phyloP scores from a whole-genome alignment of 768 basidiomycete species.

The Cantharellus anzutake region DNA sequence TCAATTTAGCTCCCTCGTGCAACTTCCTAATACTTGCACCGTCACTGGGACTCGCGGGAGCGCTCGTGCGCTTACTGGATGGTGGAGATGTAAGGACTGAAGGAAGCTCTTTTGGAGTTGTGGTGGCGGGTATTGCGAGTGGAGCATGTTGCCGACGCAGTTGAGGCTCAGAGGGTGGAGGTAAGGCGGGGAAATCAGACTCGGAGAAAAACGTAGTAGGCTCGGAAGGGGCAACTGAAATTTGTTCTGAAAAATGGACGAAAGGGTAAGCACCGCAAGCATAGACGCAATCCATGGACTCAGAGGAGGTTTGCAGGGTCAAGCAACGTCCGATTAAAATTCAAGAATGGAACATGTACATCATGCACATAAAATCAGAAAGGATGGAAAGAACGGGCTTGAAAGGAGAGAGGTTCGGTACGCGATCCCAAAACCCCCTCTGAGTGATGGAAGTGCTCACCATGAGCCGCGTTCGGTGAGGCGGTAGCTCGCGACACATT shows the following conservation, averaged over 20 bases:
- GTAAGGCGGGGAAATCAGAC: conserved; percentile 61
- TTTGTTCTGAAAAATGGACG: not conserved
- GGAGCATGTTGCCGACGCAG: not conserved
- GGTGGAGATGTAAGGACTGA: not conserved
- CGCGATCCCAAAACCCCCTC: conserved; percentile 58
- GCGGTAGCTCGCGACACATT: not conserved
- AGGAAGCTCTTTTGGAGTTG: not conserved
- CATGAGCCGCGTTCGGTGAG: conserved; percentile 22
- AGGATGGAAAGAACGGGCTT: conserved; percentile 65
- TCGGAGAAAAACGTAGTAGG: conserved; percentile 24
- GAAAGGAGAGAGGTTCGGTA: conserved; percentile 64
- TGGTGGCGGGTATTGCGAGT: not conserved
- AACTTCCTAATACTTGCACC: not conserved
- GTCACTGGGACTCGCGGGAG: not conserved
- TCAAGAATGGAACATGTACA: conserved; percentile 13
- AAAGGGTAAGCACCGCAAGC: too few species aligned
- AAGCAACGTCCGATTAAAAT: conserved; percentile 18
- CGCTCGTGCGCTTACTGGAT: not conserved
- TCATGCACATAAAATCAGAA: conserved; percentile 3
- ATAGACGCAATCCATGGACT: not conserved
- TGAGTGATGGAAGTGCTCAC: conserved; percentile 45
- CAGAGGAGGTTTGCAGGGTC: conserved; percentile 9
- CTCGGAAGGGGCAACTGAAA: conserved; percentile 9
- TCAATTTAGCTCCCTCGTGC: not conserved
- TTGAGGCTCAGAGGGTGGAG: conserved; percentile 9